phyloP scores from a whole-genome alignment of 2,329 filamentous ascomycete genomes.

The Torrubiellomyces zombiae region DNA sequence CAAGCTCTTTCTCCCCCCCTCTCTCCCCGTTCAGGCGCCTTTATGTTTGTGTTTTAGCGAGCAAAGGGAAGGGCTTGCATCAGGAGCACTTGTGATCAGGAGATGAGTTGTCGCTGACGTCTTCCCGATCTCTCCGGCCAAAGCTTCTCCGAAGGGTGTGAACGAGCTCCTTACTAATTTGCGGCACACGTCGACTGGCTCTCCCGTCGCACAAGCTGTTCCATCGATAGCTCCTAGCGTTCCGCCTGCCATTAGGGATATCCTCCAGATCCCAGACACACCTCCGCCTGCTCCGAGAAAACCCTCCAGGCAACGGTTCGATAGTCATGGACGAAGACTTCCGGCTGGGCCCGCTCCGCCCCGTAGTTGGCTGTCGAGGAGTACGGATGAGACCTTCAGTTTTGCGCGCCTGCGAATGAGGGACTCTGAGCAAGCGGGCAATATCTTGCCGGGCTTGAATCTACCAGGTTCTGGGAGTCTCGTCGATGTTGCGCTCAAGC shows the following conservation, averaged over 20 bases:
- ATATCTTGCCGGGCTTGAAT: constrained; percentile 26
- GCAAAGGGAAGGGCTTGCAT: too few relatives aligned
- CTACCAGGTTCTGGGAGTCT: constrained; percentile 29
- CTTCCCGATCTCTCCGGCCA: too few relatives aligned
- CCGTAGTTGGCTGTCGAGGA: constrained; percentile 32
- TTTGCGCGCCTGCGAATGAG: constrained; percentile 9
- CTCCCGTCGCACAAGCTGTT: constrained; percentile 12
- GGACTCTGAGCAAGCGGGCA: constrained; percentile 6
- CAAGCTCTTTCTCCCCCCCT: too few relatives aligned
- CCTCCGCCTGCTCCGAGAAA: constrained; percentile 33
- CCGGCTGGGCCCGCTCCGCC: constrained; percentile 44
- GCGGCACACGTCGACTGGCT: constrained; percentile 26
- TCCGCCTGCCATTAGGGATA: constrained; percentile 39
- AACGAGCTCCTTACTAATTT: constrained; percentile 43
- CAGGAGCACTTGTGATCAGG: too few relatives aligned
- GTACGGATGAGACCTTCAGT: constrained; percentile 6
- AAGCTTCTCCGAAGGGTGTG: constrained; percentile 26
- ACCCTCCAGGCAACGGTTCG: constrained; percentile 22
- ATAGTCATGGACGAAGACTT: constrained; percentile 29
- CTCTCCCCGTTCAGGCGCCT: too few relatives aligned
- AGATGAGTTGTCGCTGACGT: too few relatives aligned
- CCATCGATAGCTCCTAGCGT: constrained; percentile 31
- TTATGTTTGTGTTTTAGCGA: too few relatives aligned
- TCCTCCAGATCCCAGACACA: constrained; percentile 42
- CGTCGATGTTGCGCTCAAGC: constrained; percentile 31